Evolutionary conservation across 2,329 filamentous ascomycete species (phyloP).

Genomic region (Fusarium acutatum): DNA sequence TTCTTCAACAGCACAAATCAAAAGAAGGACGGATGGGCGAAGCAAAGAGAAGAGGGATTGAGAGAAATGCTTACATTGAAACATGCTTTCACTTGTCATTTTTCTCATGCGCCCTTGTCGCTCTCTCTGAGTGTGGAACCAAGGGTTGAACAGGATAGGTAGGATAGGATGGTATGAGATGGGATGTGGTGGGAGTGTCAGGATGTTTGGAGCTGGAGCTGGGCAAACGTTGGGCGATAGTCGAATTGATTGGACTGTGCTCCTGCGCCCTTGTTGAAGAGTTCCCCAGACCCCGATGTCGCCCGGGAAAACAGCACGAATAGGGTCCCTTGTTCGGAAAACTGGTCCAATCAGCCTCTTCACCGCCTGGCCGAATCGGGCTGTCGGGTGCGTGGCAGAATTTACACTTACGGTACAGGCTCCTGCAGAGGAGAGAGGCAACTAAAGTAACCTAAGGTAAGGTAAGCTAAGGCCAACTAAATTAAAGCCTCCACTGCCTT

Average conservation of each 20-base stretch:
- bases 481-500: neutral
- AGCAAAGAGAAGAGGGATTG: slow-evolving; percentile 11
- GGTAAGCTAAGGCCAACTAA: neutral
- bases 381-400: slow-evolving; percentile 18
- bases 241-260: slow-evolving; percentile 38
- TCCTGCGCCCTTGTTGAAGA: slow-evolving; percentile 10
- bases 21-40: slow-evolving; percentile 21
- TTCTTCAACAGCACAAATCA: slow-evolving; percentile 13
- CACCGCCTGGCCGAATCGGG: slow-evolving; percentile 29
- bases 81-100: slow-evolving; percentile 41
- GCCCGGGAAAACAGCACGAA: slow-evolving; percentile 11
- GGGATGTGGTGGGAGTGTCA: slow-evolving; percentile 2
- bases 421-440: neutral
- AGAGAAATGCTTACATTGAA: slow-evolving; percentile 37
- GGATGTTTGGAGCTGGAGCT: slow-evolving; percentile 37
- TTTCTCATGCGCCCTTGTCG: slow-evolving; percentile 36
- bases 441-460: neutral
- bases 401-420: neutral
- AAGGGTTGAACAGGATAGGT: slow-evolving; percentile 8
- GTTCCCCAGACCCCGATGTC: slow-evolving; percentile 30
- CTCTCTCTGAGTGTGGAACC: slow-evolving; percentile 38
- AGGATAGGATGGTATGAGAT: neutral
- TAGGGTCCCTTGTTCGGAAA: slow-evolving; percentile 14
- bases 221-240: slow-evolving; percentile 25
- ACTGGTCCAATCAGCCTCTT: slow-evolving; percentile 16